Evolutionary conservation across 2,329 filamentous ascomycete species (phyloP), one percentile per base, ranked within the genome.

Genomic region (Pestalotiopsis fici): DNA sequence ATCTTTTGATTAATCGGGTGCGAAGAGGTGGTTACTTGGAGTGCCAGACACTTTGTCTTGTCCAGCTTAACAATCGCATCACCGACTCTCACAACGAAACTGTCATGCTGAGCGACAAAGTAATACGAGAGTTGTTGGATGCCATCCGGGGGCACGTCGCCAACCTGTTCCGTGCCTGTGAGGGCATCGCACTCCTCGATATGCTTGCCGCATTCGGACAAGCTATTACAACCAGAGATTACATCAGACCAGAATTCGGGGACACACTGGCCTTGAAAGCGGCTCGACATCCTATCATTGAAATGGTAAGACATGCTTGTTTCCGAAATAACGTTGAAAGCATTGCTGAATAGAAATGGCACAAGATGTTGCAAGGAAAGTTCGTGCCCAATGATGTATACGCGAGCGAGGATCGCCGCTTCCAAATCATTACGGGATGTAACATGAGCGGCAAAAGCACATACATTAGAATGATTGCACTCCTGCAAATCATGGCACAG

Each of bases 361-460:
- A 31, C 0, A 62, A 88, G 82, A 87, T 90, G 2, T 89, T 93
- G 71, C 81, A 83, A 0, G 86, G 86, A 59, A 89, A 87, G 25
- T 97, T 93, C 75, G 84, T 98, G 3, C 93, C 96, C 0, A 98
- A 98, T 70, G 95, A 98, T 74, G 93, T 95, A 31, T 98, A 95
- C 74, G 91, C 93, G 2, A 92, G 91, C 0, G 86, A 91, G 39
- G 90, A 95, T 68, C 90, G 90, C 43, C 89, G 95, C 1, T 97
- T 98, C 74, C 95, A 98, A 71, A 92, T 98, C 69, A 91, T 99
- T 70, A 98, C 95, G 0, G 95, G 96, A 3, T 97, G 93, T 77
- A 99, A 99, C 74, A 99, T 99, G 96, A 97, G 94, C 73, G 96
- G 95, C 0, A 99, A 98, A 78, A 97, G 93, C 70, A 99, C 95